Conservation (phyloP, 2,329 filamentous ascomycete species). For the Chaetothyriales sp. region DNA sequence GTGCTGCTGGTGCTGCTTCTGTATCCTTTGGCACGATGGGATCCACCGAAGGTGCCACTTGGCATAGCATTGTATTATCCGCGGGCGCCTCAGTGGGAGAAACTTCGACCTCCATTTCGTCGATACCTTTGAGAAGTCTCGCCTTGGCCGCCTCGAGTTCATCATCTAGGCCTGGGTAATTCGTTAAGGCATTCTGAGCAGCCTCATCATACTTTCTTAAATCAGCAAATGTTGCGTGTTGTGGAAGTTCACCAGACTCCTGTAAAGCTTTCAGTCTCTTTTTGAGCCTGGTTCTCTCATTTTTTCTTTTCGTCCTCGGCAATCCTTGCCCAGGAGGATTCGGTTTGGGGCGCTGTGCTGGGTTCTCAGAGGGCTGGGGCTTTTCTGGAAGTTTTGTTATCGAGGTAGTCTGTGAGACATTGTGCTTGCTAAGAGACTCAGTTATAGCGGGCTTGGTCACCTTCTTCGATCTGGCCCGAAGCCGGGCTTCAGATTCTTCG, state of each 20-base stretch:
- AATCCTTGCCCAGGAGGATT: conserved; percentile 36
- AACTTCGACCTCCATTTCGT: neutral
- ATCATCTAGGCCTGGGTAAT: neutral
- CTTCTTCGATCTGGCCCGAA: conserved; percentile 12
- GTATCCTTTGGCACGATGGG: neutral
- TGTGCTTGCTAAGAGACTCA: neutral
- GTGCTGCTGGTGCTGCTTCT: neutral
- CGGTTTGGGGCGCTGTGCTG: conserved; percentile 6
- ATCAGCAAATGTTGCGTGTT: conserved; percentile 36
- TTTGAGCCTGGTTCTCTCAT: conserved; percentile 36
- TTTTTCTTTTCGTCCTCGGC: conserved; percentile 38
- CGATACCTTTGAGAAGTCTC: neutral
- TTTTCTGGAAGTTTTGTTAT: neutral
- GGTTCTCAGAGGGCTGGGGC: conserved; percentile 2
- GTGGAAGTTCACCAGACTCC: conserved; percentile 35
- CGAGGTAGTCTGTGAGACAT: neutral
- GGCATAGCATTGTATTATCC: neutral
- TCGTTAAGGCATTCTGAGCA: neutral
- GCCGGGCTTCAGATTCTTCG: conserved; percentile 23
- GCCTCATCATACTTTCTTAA: conserved; percentile 23
- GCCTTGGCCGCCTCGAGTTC: neutral
- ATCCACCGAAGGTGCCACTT: neutral
- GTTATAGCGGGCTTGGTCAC: neutral
- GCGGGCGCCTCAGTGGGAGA: neutral
- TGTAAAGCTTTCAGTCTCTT: conserved; percentile 39